Conservation (phyloP, 2,329 filamentous ascomycete species). For the Phoma sp. region DNA sequence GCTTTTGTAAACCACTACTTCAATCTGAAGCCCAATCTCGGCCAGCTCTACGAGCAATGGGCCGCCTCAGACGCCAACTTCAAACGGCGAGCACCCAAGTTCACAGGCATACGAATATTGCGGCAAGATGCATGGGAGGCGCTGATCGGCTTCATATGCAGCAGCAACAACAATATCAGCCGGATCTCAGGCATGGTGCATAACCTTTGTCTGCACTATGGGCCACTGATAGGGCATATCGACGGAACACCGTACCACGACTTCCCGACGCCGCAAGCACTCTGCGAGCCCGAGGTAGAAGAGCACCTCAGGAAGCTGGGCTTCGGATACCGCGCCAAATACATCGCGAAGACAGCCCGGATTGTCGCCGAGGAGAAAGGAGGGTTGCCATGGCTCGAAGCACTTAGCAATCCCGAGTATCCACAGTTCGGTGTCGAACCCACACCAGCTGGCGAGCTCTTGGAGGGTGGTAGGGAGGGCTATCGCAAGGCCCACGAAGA, state of each 20-base stretch:
- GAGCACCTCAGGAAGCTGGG: conserved; percentile 78
- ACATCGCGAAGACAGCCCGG: conserved; percentile 83
- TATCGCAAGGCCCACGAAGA: conserved; percentile 83
- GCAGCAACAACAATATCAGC: conserved; percentile 97
- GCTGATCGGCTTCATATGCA: conserved; percentile 93
- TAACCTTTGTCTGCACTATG: conserved; percentile 88
- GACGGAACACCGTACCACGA: conserved; percentile 79
- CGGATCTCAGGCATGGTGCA: conserved; percentile 97
- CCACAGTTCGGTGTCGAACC: conserved; percentile 61
- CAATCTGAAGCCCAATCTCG: conserved; percentile 79
- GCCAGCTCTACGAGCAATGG: conserved; percentile 83
- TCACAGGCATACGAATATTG: conserved; percentile 89
- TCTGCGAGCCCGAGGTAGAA: conserved; percentile 80
- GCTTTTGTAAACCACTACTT: conserved; percentile 82
- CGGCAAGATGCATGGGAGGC: conserved; percentile 97
- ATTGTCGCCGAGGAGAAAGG: conserved; percentile 72
- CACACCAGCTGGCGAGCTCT: conserved; percentile 54
- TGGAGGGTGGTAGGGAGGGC: conserved; percentile 62
- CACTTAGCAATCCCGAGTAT: conserved; percentile 77
- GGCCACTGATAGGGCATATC: conserved; percentile 73
- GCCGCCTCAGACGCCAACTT: conserved; percentile 86
- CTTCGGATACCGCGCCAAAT: conserved; percentile 94
- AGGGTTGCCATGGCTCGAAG: conserved; percentile 72
- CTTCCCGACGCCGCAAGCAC: conserved; percentile 76
- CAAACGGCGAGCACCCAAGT: conserved; percentile 81